Evolutionary conservation across 306 rosid species (phyloP), one percentile per base, ranked within the genome.

Genomic region (Senna siamea): DNA sequence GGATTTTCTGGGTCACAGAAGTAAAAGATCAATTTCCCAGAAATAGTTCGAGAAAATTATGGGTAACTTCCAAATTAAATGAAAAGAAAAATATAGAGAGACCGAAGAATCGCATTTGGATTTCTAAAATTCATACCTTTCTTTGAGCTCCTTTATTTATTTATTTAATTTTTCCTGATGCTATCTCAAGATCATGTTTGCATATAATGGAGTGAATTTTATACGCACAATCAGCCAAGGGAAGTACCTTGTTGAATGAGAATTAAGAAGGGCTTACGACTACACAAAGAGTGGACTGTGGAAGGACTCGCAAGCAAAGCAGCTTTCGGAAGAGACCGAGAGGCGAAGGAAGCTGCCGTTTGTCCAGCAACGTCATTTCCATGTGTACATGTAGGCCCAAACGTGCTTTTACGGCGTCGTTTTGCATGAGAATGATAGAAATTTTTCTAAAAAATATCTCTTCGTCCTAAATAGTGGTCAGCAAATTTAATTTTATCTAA

Each of bases 71-170:
- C 9, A 50, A 63, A 69, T 62, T 51, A 57, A 51, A 73, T 14
- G 0, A 20, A 50, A 23, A 35, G 11, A 7, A 30, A 61, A 9
- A 9, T 5, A 41, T 0, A n/a, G n/a, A n/a, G n/a, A n/a, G 10
- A 37, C 50, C 0, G 6, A 9, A 12, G 12, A 61, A 63, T 64
- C 47, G 58, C 17, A 47, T 50, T 19, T 17, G 56, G 53, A 20
- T 26, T 58, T 78, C 52, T 12, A 50, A 26, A 72, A 56, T 20
- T 67, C 78, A 57, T 60, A 84, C 86, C 89, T 80, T 54, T 43
- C 7, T 5, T 70, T 9, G 6, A 19, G 69, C n/a, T 26, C 20
- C 41, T 17, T 9, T 7, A 4, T 15, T 17, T 32, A 11, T n/a
- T n/a, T n/a, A 7, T 40, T 10, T 41, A 0, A 1, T 41, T 41